A percentile compares a stretch with the other conserved stretches of the same genome.
Evolutionary conservation across 805 yeast species (phyloP).

Genomic region (Kodamaea kaohsiungensis): DNA sequence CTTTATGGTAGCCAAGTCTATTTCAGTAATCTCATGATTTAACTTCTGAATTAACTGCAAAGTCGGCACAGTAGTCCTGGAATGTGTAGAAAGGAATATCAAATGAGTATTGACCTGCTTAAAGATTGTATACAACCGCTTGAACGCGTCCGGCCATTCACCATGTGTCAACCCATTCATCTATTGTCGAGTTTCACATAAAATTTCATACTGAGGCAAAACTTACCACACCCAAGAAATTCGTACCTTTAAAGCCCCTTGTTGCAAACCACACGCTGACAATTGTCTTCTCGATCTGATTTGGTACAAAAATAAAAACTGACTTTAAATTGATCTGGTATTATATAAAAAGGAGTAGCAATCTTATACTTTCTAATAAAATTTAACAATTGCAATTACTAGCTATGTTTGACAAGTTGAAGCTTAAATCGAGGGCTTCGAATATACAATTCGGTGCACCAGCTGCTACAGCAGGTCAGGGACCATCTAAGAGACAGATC

Average conservation of each 20-base stretch:
- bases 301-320: background rate
- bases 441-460: slow-evolving; percentile 26
- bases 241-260: background rate
- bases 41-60: slow-evolving; percentile 30
- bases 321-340: background rate
- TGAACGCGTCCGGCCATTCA: slow-evolving; percentile 8
- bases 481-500: slow-evolving; percentile 47
- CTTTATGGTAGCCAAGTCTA: slow-evolving; percentile 66
- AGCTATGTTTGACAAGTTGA: slow-evolving; percentile 33
- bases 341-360: background rate
- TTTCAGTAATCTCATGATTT: slow-evolving; percentile 31
- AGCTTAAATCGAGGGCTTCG: slow-evolving; percentile 30
- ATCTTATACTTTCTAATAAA: background rate
- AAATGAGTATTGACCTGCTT: slow-evolving; percentile 38
- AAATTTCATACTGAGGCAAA: background rate
- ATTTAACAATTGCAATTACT: background rate
- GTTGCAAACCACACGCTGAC: background rate
- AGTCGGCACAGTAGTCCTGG: slow-evolving; percentile 34
- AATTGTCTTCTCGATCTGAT: slow-evolving; percentile 3
- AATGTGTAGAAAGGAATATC: slow-evolving; percentile 40
- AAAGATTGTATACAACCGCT: slow-evolving; percentile 18
- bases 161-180: background rate
- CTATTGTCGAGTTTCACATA: background rate
- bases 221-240: background rate
- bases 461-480: slow-evolving; percentile 34